Conservation (phyloP, 192 early-diverging fungal genomes). For the Backusella morwellensis region DNA sequence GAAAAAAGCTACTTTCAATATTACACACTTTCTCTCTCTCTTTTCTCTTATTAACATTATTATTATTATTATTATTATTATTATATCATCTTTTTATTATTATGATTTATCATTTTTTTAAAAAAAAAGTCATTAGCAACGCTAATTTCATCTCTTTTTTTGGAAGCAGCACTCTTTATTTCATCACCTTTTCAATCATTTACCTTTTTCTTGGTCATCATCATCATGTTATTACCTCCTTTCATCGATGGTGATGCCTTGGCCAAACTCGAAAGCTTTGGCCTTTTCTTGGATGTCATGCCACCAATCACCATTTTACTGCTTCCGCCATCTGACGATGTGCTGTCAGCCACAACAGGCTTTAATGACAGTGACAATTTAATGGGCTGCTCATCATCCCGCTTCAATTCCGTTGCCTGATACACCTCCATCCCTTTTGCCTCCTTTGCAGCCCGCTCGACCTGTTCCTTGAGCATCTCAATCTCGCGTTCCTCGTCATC, state of each 20-base stretch:
- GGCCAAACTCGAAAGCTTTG: conserved; percentile 21
- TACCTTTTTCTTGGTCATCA: background rate
- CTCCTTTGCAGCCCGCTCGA: conserved; percentile 66
- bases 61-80: too few relatives aligned
- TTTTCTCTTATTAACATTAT: too few relatives aligned
- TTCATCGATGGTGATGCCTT: background rate
- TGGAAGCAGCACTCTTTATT: too few relatives aligned
- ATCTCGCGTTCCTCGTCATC: conserved; percentile 87
- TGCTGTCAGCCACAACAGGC: conserved; percentile 9
- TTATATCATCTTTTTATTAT: too few relatives aligned
- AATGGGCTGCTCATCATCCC: conserved; percentile 63
- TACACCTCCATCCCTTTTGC: conserved; percentile 29
- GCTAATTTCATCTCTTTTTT: too few relatives aligned
- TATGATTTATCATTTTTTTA: background rate
- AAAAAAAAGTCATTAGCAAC: background rate
- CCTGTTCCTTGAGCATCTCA: conserved; percentile 76
- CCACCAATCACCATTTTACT: conserved; percentile 28
- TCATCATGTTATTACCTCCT: background rate
- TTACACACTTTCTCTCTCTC: too few relatives aligned
- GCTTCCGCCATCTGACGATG: conserved; percentile 4
- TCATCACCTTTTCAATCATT: background rate
- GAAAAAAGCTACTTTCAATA: background rate
- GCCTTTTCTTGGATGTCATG: conserved; percentile 14
- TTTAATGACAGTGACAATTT: conserved; percentile 66
- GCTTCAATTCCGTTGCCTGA: conserved; percentile 57